Evolutionary conservation across 2,329 filamentous ascomycete genomes (phyloP), one percentile per base, ranked within the genome.

Genomic region (Pseudogymnoascus sp.): DNA sequence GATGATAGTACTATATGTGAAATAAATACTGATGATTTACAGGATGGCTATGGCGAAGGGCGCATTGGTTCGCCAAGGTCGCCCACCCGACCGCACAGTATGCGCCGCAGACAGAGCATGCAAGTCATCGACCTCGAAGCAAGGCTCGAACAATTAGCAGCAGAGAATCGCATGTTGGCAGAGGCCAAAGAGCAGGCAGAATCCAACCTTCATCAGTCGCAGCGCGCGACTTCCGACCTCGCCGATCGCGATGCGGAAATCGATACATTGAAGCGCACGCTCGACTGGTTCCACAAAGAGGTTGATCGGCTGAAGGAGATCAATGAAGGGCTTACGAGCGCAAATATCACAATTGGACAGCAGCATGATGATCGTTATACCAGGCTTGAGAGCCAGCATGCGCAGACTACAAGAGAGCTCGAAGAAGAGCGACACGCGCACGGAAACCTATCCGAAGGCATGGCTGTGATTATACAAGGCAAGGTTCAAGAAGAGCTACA

Each of bases 21-120:
- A 55, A 55, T 55, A 8, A 55, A 55, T 55, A 60, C 61, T 62
- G 61, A 62, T 48, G 37, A 39, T 55, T 3, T 18, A 61, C 79
- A 97, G 92, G 92, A 96, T 84, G 93, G 91, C 78, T 92, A 86
- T 80, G 93, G 93, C 77, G 91, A 96, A 78, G 90, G 89, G 76
- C 90, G 84, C 72, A 83, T 89, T 73, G 87, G 87, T 73, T 96
- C 92, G 73, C 92, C 93, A 72, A 87, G 89, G 71, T 97, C 94
- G 71, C 94, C 94, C 61, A 96, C 91, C 69, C 87, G 93, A 76
- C 92, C 94, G 70, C 91, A 92, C 72, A 97, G 92, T 80, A 89
- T 99, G 84, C 92, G 93, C 70, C 92, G 93, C 73, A 90, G 93
- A 72, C 94, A 96, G 77, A 97, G 93, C 81, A 93, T 97, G 87